phyloP scores from a whole-genome alignment of 768 basidiomycete species.

The Megacollybia marginata region DNA sequence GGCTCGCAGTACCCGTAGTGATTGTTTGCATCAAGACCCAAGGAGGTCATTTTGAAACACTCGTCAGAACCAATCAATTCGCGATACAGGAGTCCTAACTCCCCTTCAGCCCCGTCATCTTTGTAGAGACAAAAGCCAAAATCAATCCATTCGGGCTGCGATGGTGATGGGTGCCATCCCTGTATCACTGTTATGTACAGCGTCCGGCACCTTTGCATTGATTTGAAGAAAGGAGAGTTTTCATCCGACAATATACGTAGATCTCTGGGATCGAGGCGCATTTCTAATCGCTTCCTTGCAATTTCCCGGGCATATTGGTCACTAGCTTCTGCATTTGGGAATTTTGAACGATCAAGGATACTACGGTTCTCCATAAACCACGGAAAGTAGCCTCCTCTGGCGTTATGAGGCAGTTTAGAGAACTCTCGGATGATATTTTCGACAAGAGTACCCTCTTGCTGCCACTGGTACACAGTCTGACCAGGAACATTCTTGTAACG shows the following conservation, averaged over 20 bases:
- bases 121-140: not conserved
- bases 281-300: not conserved
- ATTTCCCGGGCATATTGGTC: not conserved
- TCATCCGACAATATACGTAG: not conserved
- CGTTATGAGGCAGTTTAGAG: not conserved
- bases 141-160: not conserved
- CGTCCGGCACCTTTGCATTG: not conserved
- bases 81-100: not conserved
- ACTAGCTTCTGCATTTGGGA: not conserved
- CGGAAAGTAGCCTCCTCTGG: not conserved
- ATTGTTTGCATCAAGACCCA: too few species aligned
- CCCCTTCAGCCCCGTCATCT: not conserved
- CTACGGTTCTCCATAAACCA: not conserved
- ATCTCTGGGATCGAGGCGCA: not conserved
- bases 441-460: not conserved
- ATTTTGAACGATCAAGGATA: not conserved
- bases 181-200: not conserved
- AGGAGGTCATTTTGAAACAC: too few species aligned
- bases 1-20: too few species aligned
- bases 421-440: not conserved
- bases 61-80: not conserved
- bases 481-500: not conserved
- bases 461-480: not conserved
- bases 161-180: not conserved
- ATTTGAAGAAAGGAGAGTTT: not conserved